These are phyloP conservation scores for Phyllosticta citriasiana DNA, from an alignment of 2,329 filamentous ascomycete species.

Conservation along the genomic window DNA sequence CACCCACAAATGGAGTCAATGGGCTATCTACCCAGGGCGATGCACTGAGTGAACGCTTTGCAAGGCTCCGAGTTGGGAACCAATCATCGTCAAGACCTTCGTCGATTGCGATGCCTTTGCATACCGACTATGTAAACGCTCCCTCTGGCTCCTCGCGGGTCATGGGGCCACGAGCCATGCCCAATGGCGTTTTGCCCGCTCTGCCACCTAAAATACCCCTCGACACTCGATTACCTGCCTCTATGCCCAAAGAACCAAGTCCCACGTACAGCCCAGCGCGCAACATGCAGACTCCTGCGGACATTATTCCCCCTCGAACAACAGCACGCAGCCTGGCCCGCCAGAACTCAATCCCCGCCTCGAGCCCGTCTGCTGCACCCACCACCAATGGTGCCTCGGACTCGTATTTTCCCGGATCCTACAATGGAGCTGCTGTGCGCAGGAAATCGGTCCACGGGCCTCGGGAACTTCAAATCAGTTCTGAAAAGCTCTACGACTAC, in stretches of 20 bases:
- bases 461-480: slow-evolving; percentile 53
- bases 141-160: not conserved
- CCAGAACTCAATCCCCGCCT: slow-evolving; percentile 43
- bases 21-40: slow-evolving; percentile 11
- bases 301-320: slow-evolving; percentile 55
- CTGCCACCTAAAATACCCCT: slow-evolving; percentile 39
- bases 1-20: slow-evolving; percentile 33
- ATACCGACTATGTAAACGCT: slow-evolving; percentile 23
- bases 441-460: slow-evolving; percentile 40
- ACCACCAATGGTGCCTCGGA: slow-evolving; percentile 24
- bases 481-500: slow-evolving; percentile 61
- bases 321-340: slow-evolving; percentile 55
- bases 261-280: slow-evolving; percentile 71
- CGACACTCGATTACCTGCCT: slow-evolving; percentile 42
- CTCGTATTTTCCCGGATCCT: slow-evolving; percentile 32
- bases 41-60: slow-evolving; percentile 29
- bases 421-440: slow-evolving; percentile 15
- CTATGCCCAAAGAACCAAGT: slow-evolving; percentile 60
- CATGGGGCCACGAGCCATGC: slow-evolving; percentile 30
- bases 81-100: not conserved
- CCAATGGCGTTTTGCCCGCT: slow-evolving; percentile 24
- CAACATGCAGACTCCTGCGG: slow-evolving; percentile 56
- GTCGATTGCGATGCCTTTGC: slow-evolving; percentile 33
- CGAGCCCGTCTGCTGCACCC: slow-evolving; percentile 28
- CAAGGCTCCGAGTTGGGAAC: slow-evolving; percentile 18